Evolutionary conservation across 2,329 filamentous ascomycete species (phyloP), one percentile per base, ranked within the genome.

Genomic region (Diaporthe destruens): DNA sequence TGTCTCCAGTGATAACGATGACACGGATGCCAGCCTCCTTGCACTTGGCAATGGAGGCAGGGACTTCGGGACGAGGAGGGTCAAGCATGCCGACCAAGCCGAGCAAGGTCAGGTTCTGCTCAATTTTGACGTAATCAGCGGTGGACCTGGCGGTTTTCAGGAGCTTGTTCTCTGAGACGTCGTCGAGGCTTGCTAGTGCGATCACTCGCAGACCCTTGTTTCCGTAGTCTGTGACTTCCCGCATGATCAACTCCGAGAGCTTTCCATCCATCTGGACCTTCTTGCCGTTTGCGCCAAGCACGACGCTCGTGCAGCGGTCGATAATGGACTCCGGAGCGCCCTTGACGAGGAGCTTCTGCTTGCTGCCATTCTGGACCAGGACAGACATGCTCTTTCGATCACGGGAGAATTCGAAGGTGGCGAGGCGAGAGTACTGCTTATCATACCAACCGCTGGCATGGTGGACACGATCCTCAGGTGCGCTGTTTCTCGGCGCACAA

Each of bases 361-460:
- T 83, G 65, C 87, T 86, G 71, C 89, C 92, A 70, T 89, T 88
- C 76, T 92, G 89, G 75, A 97, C 94, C 73, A 98, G 86, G 47
- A 99, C 97, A 61, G 96, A 99, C 96, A 99, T 99, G 84, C 96
- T 98, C 90, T 99, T 99, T 75, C 96, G 91, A 83, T 99, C 96
- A 78, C 96, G 92, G 1, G 96, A 98, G 84, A 99, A 99, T 81
- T 99, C 96, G 78, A 94, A 99, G 14, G 95, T 98, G 11, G 95
- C 92, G 71, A 98, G 87, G 54, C 93, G 91, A 68, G 91, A 90
- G 65, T 92, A 89, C 76, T 90, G 88, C 76, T 90, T 87, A 84
- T 97, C 95, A 81, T 98, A 98, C 84, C 92, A 91, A 76, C 91
- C 88, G 85, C 95, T 98, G 73, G 94, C 91, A 78, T 92, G 90